These are phyloP conservation scores for Aspergillus thermomutatus DNA, from an alignment of 2,329 filamentous ascomycete genomes.

Conservation along the genomic window DNA sequence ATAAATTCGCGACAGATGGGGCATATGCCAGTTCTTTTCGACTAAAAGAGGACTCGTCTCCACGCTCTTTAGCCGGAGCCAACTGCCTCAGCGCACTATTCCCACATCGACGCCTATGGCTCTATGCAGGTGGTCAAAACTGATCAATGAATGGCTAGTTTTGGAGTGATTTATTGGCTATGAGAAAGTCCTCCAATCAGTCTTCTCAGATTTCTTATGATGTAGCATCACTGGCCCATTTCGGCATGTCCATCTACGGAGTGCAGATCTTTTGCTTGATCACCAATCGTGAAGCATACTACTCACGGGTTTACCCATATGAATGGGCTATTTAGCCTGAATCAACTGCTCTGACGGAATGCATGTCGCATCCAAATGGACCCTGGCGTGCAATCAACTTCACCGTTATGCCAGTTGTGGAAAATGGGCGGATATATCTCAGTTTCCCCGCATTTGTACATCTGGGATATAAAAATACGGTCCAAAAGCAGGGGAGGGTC, in stretches of 20 bases:
- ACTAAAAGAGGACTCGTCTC: background rate
- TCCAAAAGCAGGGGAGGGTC: background rate
- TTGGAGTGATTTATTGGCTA: background rate
- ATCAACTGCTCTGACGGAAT: background rate
- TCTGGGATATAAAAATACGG: background rate
- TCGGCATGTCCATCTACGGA: background rate
- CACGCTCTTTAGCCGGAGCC: background rate
- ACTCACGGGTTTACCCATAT: background rate
- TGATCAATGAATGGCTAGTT: background rate
- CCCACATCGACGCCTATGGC: background rate
- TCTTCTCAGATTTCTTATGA: background rate
- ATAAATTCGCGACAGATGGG: too few species aligned
- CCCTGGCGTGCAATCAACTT: background rate
- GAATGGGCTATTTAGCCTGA: background rate
- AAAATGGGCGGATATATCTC: background rate
- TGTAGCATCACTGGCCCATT: background rate
- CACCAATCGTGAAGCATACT: background rate
- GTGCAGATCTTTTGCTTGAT: background rate
- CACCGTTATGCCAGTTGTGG: background rate
- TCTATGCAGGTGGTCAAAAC: background rate
- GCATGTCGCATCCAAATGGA: background rate
- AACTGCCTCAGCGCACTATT: background rate
- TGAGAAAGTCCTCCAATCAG: background rate
- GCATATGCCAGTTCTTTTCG: too few species aligned
- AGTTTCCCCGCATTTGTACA: background rate